phyloP scores from a whole-genome alignment of 352 stramenopile genomes.

The Globisporangium cederbergense region DNA sequence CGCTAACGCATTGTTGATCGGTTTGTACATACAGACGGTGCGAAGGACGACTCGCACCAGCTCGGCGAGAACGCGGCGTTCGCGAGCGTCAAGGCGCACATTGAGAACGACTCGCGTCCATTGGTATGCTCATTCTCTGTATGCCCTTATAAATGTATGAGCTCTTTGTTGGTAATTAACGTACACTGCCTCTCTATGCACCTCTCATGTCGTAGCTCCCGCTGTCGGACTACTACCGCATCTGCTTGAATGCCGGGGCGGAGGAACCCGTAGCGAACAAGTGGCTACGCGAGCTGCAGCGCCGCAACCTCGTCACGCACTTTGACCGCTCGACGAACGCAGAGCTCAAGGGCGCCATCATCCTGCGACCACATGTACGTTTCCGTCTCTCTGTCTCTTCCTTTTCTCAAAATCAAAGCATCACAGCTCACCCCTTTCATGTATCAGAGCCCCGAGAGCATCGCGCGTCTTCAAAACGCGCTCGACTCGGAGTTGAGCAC shows the following conservation, averaged over 20 bases:
- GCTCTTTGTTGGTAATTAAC: neutral
- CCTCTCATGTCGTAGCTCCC: conserved; percentile 38
- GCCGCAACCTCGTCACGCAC: conserved; percentile 69
- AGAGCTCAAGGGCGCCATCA: conserved; percentile 64
- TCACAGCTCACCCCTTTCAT: too few species aligned
- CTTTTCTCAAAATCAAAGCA: too few species aligned
- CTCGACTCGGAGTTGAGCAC: conserved; percentile 75
- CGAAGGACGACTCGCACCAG: conserved; percentile 25
- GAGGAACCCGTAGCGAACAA: conserved; percentile 71
- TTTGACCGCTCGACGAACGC: conserved; percentile 67
- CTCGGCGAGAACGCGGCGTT: conserved; percentile 57
- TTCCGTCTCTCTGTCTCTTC: too few species aligned
- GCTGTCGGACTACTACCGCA: conserved; percentile 63
- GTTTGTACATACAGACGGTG: conserved; percentile 18
- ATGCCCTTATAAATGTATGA: neutral
- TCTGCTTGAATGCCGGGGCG: conserved; percentile 65
- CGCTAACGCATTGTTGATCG: neutral
- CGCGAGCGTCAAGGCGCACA: conserved; percentile 54
- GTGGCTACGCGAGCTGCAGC: conserved; percentile 73
- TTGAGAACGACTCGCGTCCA: conserved; percentile 56
- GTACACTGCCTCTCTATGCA: neutral
- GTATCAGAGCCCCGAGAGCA: conserved; percentile 60
- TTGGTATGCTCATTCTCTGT: conserved; percentile 28
- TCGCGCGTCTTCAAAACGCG: conserved; percentile 63
- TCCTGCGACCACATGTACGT: conserved; percentile 66